Evolutionary conservation across 306 rosid genomes (phyloP), one percentile per base, ranked within the genome.

Genomic region (Vigna mungo): DNA sequence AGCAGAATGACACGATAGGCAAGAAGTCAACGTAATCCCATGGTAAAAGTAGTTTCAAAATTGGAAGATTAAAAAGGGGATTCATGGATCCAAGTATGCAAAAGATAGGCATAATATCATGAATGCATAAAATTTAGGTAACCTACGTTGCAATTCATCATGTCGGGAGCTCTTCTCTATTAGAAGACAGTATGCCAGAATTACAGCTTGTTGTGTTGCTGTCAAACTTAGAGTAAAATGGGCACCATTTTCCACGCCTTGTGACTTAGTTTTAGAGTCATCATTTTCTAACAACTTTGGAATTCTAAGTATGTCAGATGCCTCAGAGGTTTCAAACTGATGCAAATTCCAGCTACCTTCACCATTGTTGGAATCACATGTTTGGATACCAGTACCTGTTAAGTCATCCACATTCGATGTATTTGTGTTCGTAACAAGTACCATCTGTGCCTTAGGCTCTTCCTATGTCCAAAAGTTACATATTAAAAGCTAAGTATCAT

Each of bases 81-180:
- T 13, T 34, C 48, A 30, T 41, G 60, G 12, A 9, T 30, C 30
- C 17, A 43, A 72, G 51, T 48, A 62, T 46, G 52, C 55, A 56
- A 27, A 64, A 58, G 63, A 56, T 54, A 78, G 54, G 71, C 66
- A 71, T 41, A 70, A 56, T 74, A 55, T 15, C 20, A 65, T 56
- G 41, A 56, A 82, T 75, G 78, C 1, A 75, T 80, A 79, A 51
- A 36, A 79, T 46, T 34, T 77, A 61, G 64, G 78, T 39, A 66
- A 87, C 93, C 84, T 87, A 92, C 98, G 85, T 53, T 94, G 98
- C 95, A 92, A 85, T 59, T 94, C 98, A 92, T 92, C 98, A 16
- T 87, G 91, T 52, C 93, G 92, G 77, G 92, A 83, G 80, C 96
- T 89, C 90, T 88, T 94, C 87, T 90, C 97, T 78, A 94, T 90